phyloP scores from a whole-genome alignment of 2,329 filamentous ascomycete species.

The Alternaria consortialis region DNA sequence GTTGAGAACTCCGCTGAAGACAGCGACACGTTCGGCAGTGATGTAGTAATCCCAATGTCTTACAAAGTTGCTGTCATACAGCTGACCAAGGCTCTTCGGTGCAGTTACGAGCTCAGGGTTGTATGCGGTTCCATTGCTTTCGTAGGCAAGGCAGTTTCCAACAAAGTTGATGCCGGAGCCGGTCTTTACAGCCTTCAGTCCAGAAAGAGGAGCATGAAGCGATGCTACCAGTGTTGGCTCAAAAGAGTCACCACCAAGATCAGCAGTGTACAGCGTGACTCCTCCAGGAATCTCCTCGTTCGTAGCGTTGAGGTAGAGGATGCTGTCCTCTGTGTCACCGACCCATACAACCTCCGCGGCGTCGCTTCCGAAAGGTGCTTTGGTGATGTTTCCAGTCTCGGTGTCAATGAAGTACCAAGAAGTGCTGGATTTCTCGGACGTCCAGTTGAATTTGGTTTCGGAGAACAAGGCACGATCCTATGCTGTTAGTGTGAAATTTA shows the following conservation, averaged over 20 bases:
- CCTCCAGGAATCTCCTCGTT: slow-evolving; percentile 62
- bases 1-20: slow-evolving; percentile 74
- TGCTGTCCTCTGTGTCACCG: slow-evolving; percentile 52
- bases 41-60: slow-evolving; percentile 84
- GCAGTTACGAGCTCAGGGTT: slow-evolving; percentile 69
- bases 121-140: slow-evolving; percentile 72
- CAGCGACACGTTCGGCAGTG: slow-evolving; percentile 71
- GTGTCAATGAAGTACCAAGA: slow-evolving; percentile 52
- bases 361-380: slow-evolving; percentile 43
- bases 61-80: slow-evolving; percentile 79
- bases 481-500: slow-evolving; percentile 4
- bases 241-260: slow-evolving; percentile 38
- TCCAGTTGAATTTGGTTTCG: slow-evolving; percentile 50
- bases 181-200: slow-evolving; percentile 58
- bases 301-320: slow-evolving; percentile 72
- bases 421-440: slow-evolving; percentile 57
- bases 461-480: slow-evolving; percentile 47
- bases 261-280: slow-evolving; percentile 47
- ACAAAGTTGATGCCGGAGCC: slow-evolving; percentile 58
- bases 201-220: slow-evolving; percentile 58
- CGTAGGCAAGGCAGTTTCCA: slow-evolving; percentile 68
- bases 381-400: slow-evolving; percentile 42
- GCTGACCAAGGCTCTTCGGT: slow-evolving; percentile 69
- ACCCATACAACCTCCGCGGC: slow-evolving; percentile 49
- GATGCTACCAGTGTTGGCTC: slow-evolving; percentile 45